Evolutionary conservation across 2,329 filamentous ascomycete species (phyloP).

Genomic region (Canariomyces notabilis): DNA sequence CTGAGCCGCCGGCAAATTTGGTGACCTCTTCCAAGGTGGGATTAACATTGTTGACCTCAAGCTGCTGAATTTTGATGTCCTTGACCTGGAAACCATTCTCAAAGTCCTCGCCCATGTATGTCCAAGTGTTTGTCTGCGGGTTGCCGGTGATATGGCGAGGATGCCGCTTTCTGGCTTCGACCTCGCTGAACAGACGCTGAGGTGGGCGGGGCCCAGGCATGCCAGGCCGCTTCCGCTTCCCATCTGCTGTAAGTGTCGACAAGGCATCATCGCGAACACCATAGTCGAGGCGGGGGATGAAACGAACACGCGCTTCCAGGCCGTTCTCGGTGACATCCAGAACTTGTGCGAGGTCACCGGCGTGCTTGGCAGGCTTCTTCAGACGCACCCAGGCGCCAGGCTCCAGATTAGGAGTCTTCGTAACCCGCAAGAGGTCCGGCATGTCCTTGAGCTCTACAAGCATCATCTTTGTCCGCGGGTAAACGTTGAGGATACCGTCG

Average conservation of each 20-base stretch:
- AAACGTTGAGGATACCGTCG: slow-evolving; percentile 82
- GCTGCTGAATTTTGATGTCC: slow-evolving; percentile 82
- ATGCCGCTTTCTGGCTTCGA: slow-evolving; percentile 85
- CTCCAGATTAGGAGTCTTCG: slow-evolving; percentile 78
- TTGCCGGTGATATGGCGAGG: slow-evolving; percentile 60
- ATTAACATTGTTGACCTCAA: slow-evolving; percentile 85
- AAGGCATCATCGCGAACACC: slow-evolving; percentile 72
- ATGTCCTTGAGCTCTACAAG: slow-evolving; percentile 95
- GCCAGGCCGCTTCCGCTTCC: slow-evolving; percentile 74
- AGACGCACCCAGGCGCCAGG: slow-evolving; percentile 91
- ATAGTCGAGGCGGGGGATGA: slow-evolving; percentile 90
- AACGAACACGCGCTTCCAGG: slow-evolving; percentile 76
- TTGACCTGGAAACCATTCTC: slow-evolving; percentile 91
- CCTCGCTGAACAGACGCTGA: slow-evolving; percentile 86
- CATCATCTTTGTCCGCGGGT: slow-evolving; percentile 79
- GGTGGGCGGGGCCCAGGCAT: slow-evolving; percentile 67
- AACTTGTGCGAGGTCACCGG: slow-evolving; percentile 85
- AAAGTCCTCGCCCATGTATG: slow-evolving; percentile 83
- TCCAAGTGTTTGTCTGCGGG: slow-evolving; percentile 74
- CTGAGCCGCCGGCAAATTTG: slow-evolving; percentile 80
- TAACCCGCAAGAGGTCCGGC: slow-evolving; percentile 88
- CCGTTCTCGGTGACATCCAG: slow-evolving; percentile 91
- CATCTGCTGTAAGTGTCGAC: slow-evolving; percentile 45
- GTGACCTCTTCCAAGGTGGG: slow-evolving; percentile 92
- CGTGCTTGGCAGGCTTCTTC: slow-evolving; percentile 72